Evolutionary conservation across 495 filamentous ascomycete genomes (phyloP), one percentile per base, ranked within the genome.

Genomic region (Elaphomyces granulatus): DNA sequence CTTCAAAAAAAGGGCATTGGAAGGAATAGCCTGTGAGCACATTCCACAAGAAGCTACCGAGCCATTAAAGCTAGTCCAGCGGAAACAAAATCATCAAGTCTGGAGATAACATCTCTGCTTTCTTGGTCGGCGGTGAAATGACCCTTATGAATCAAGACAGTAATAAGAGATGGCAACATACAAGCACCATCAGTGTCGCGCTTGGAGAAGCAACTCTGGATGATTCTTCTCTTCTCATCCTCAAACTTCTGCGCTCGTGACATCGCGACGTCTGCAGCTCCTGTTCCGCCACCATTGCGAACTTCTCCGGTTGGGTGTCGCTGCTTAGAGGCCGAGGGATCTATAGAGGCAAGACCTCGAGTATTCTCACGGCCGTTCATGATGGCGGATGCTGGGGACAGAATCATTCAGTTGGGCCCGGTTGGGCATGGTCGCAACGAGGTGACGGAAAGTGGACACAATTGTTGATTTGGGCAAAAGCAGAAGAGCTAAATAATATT

Each of bases 181-280:
- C 83, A 67, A 32, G 78, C 73, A 35, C 84, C 85, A 58, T 87
- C 83, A 23, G 68, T 69, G 51, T 96, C 90, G 51, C 76, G 78
- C 67, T 87, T 95, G 40, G 68, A 69, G 60, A 94, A 98, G 60
- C 83, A 94, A 52, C 82, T 94, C 43, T 84, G 77, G 23, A 88
- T 82, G 39, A 98, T 94, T 46, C 90, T 72, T 57, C 68, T 72
- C 72, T 94, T 94, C 66, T 96, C 90, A 48, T 96, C 86, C 58
- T 98, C 87, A 55, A 94, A 98, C 48, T 73, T 72, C 62, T 94
- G 83, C 7, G 88, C 88, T 56, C 83, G 78, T 40, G 67, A 81
- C 63, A 72, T 61, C 23, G 52, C 38, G 32, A 44, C 47, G 20
- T 62, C 57, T 21, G 49, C 54, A 4, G 60, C 40, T 14, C 43